These are phyloP conservation scores for Pyrrhoderma lamaoense DNA, from an alignment of 1,284 basidiomycete genomes.

Conservation along the genomic window DNA sequence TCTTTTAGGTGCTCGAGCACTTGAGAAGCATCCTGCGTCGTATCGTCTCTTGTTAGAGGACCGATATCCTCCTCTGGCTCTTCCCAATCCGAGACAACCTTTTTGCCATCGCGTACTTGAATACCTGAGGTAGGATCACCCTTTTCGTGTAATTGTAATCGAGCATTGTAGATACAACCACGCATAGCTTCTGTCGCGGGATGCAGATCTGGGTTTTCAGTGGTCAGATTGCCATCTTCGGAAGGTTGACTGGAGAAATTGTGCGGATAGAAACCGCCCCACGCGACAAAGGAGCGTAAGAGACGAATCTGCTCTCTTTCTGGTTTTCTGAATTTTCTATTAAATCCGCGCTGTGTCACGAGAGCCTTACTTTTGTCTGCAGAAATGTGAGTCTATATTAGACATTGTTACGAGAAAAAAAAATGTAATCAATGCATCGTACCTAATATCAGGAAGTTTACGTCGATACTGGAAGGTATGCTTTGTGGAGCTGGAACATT, in stretches of 20 bases:
- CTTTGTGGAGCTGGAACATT: too few relatives aligned
- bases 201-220: background rate
- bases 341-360: too few relatives aligned
- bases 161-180: background rate
- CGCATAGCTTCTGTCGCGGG: constrained; percentile 1
- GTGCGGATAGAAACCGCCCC: constrained; percentile 15
- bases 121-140: background rate
- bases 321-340: background rate
- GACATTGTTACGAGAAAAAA: too few relatives aligned
- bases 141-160: background rate
- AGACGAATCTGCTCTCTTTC: background rate
- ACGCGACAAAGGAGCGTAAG: background rate
- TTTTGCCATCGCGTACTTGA: background rate
- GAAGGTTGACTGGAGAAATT: background rate
- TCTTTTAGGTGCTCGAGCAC: too few relatives aligned
- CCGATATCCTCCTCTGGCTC: too few relatives aligned
- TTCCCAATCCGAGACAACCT: constrained; percentile 5
- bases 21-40: too few relatives aligned
- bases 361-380: too few relatives aligned
- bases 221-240: background rate
- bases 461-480: too few relatives aligned
- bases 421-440: too few relatives aligned
- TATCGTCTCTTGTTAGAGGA: too few relatives aligned
- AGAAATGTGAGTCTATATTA: too few relatives aligned
- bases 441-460: too few relatives aligned